phyloP scores from a whole-genome alignment of 2,329 filamentous ascomycete species.

The Karstenula rhodostoma region DNA sequence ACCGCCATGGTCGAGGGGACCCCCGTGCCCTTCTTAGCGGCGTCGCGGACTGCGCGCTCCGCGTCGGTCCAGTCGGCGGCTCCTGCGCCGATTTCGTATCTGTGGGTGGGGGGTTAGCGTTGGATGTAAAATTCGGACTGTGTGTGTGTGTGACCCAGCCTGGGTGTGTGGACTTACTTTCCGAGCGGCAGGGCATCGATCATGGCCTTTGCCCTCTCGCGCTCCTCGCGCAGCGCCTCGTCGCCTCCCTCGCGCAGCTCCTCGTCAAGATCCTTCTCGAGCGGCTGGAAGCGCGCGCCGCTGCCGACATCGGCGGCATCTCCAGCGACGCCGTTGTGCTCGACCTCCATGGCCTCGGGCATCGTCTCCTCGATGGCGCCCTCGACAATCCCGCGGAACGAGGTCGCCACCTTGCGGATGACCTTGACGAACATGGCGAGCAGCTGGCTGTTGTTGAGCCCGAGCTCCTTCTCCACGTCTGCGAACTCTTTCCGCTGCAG shows the following conservation, averaged over 20 bases:
- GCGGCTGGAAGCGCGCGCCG: slow-evolving; percentile 71
- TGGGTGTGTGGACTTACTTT: slow-evolving; percentile 65
- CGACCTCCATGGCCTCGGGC: slow-evolving; percentile 54
- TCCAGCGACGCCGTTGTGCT: slow-evolving; percentile 63
- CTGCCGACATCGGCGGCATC: slow-evolving; percentile 63
- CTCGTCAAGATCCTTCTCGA: slow-evolving; percentile 76
- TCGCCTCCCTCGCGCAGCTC: slow-evolving; percentile 86
- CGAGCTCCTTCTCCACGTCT: slow-evolving; percentile 78
- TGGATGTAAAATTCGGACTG: no score
- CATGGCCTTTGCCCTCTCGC: slow-evolving; percentile 82
- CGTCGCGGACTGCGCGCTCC: slow-evolving; percentile 73
- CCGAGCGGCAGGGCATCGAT: slow-evolving; percentile 92
- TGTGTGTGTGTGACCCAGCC: no score
- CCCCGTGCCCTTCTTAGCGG: slow-evolving; percentile 59
- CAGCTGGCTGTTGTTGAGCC: slow-evolving; percentile 77
- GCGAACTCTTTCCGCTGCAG: slow-evolving; percentile 90
- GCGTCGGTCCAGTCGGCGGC: slow-evolving; percentile 65
- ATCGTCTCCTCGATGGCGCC: slow-evolving; percentile 65
- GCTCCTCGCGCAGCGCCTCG: slow-evolving; percentile 74
- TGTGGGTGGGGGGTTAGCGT: slow-evolving; percentile 27
- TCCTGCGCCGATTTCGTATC: slow-evolving; percentile 58
- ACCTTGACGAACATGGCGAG: slow-evolving; percentile 98
- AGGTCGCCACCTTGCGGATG: slow-evolving; percentile 81
- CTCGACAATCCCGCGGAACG: slow-evolving; percentile 79
- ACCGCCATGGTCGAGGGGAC: slow-evolving; percentile 77